Conservation (phyloP, 192 early-diverging fungal species). For the Gigaspora rosea region DNA sequence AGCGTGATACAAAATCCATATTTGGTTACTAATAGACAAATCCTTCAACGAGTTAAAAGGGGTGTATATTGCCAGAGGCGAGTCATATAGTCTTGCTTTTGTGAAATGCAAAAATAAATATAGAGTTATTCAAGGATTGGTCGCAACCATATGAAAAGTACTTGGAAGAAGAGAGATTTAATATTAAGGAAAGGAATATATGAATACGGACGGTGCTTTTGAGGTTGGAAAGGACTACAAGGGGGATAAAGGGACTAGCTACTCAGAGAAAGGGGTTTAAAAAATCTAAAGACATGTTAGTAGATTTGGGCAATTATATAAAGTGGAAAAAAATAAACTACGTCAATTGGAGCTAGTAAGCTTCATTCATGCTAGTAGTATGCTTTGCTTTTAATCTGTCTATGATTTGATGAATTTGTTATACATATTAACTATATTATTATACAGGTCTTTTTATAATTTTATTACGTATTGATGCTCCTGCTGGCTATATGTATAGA, state of each 20-base stretch:
- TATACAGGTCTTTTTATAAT: conserved; percentile 12
- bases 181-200: conserved; percentile 20
- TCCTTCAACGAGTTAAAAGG: conserved; percentile 22
- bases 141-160: conserved; percentile 10
- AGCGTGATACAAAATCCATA: conserved; percentile 14
- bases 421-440: conserved; percentile 28
- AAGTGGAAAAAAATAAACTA: conserved; percentile 18
- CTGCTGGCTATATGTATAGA: conserved; percentile 23
- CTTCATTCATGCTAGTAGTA: conserved; percentile 12
- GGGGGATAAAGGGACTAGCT: conserved; percentile 29
- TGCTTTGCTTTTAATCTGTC: conserved; percentile 1
- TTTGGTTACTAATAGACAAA: conserved; percentile 33
- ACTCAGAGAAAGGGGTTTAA: conserved; percentile 29
- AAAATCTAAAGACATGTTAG: conserved; percentile 40
- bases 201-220: conserved; percentile 30
- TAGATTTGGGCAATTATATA: conserved; percentile 18
- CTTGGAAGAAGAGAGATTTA: conserved; percentile 23
- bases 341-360: conserved; percentile 19
- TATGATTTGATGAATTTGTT: conserved; percentile 19
- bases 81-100: conserved; percentile 26
- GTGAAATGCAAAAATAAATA: conserved; percentile 29
- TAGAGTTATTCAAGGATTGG: neutral
- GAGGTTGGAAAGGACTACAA: conserved; percentile 32
- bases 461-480: conserved; percentile 24
- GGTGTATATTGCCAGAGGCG: conserved; percentile 27